Conservation (phyloP, 768 basidiomycete species). For the Agaricus sinodeliciosus region DNA sequence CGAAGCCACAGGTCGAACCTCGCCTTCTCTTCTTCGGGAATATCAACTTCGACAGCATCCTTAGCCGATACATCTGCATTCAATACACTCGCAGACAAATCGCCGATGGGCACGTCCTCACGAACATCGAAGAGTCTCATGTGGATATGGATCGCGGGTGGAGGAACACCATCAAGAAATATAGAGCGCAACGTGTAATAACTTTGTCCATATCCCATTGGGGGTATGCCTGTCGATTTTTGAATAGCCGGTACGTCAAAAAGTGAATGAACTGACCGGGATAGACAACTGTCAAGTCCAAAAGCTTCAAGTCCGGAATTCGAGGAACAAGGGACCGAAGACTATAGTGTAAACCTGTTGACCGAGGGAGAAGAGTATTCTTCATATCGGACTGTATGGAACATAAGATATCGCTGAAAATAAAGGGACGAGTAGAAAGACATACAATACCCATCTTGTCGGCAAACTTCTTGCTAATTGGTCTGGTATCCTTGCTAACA, state of each 20-base stretch:
- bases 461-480: conserved; percentile 81
- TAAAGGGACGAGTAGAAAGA: conserved; percentile 13
- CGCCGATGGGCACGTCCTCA: conserved; percentile 62
- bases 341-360: conserved; percentile 84
- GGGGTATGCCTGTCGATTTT: conserved; percentile 56
- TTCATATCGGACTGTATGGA: conserved; percentile 61
- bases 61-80: conserved; percentile 21
- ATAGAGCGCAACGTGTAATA: conserved; percentile 89
- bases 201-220: conserved; percentile 75
- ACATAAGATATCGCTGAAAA: neutral
- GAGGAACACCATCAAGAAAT: conserved; percentile 73
- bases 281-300: conserved; percentile 92
- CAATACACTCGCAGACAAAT: conserved; percentile 35
- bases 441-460: conserved; percentile 85
- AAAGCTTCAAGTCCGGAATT: conserved; percentile 66
- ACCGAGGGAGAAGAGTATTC: conserved; percentile 83
- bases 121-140: conserved; percentile 71
- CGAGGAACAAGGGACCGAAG: conserved; percentile 75
- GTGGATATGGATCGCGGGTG: conserved; percentile 85
- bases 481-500: conserved; percentile 79
- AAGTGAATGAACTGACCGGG: conserved; percentile 51
- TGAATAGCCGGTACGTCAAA: conserved; percentile 11
- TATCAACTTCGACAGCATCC: conserved; percentile 36
- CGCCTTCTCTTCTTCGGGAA: conserved; percentile 50
- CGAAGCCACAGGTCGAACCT: conserved; percentile 82